Base-by-base conservation (phyloP, 1,284 basidiomycete genomes). In the Apiotrichum sp. region DNA sequence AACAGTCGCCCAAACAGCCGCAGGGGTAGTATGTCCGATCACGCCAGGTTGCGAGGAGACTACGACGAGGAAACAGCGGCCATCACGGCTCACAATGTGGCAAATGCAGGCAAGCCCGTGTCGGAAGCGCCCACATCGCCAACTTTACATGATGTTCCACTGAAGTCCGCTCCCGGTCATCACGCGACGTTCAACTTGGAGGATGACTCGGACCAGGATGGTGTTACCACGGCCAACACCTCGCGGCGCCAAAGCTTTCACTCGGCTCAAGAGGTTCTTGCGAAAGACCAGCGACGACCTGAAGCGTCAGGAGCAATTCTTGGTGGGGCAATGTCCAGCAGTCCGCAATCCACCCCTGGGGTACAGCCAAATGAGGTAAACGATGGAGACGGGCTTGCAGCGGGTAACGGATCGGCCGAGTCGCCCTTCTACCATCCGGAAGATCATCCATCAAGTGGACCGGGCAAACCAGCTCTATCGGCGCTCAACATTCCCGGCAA, bases 71-170 rank as follows among this genome's bases (percentile, higher is more conserved):
- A 71, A 33, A 68, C 65, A 0, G 61, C 65, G 0, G 62, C 61
- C 9, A 66, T 66, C 29, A 63, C 66, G 0, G 64, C 65, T 2
- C 62, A 59, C 34, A 67, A 66, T 50, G 58, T 43, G 22, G 29
- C 29, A 29, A 38, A 42, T 22, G 55, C 52, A 1, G 43, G 35
- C 6, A 55, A 51, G 36, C 41, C 58, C 1, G 57, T 62, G 2
- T 72, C 69, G 3, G 70, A 71, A 61, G 70, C 67, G 0, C 63
- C 61, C 3, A 67, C 69, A 8, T 70, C 69, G 11, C 72, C 72
- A 7, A 70, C 68, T 0, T 55, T 72, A 4, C 61, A 59, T 31
- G 64, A 58, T 1, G 47, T 39, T 7, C 44, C 44, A 4, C 11
- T 45, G 31, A 48, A 48, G 36, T 22, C 40, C 0, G 13, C 33